Evolutionary conservation across 495 filamentous ascomycete genomes (phyloP).

Genomic region (Thermothielavioides terrestris): DNA sequence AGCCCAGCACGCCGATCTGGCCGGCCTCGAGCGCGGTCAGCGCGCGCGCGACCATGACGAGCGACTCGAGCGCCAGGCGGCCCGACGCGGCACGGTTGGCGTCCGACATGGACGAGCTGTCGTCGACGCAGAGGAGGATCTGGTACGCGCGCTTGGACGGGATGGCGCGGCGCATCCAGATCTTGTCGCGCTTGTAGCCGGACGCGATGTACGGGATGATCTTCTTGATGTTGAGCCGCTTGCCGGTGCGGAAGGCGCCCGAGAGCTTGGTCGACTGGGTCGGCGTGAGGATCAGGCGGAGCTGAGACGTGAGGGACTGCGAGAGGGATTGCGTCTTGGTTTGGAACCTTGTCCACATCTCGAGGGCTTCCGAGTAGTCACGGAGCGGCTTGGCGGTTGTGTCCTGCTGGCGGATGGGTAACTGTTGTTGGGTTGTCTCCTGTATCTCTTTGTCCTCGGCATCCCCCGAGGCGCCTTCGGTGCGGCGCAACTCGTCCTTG

Average conservation of each 20-base stretch:
- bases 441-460: slow-evolving; percentile 51
- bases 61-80: slow-evolving; percentile 75
- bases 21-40: slow-evolving; percentile 89
- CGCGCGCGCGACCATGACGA: slow-evolving; percentile 77
- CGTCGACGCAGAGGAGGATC: slow-evolving; percentile 94
- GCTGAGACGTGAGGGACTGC: slow-evolving; percentile 78
- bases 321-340: slow-evolving; percentile 75
- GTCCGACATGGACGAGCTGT: slow-evolving; percentile 81
- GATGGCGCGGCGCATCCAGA: slow-evolving; percentile 92
- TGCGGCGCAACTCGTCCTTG: slow-evolving; percentile 19
- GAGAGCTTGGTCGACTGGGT: slow-evolving; percentile 93
- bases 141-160: slow-evolving; percentile 92
- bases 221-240: slow-evolving; percentile 95
- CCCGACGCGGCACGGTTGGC: slow-evolving; percentile 50
- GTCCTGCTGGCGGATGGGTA: slow-evolving; percentile 50
- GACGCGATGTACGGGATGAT: slow-evolving; percentile 99
- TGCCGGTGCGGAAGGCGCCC: slow-evolving; percentile 94
- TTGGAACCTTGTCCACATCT: slow-evolving; percentile 81
- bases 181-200: slow-evolving; percentile 96
- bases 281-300: slow-evolving; percentile 89
- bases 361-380: slow-evolving; percentile 54
- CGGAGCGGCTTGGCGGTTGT: slow-evolving; percentile 29
- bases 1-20: slow-evolving; percentile 79
- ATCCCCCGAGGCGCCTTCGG: slow-evolving; percentile 27
- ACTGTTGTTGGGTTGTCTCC: slow-evolving; percentile 64